phyloP scores from a whole-genome alignment of 148 eudicot species.

The Simmondsia chinensis region DNA sequence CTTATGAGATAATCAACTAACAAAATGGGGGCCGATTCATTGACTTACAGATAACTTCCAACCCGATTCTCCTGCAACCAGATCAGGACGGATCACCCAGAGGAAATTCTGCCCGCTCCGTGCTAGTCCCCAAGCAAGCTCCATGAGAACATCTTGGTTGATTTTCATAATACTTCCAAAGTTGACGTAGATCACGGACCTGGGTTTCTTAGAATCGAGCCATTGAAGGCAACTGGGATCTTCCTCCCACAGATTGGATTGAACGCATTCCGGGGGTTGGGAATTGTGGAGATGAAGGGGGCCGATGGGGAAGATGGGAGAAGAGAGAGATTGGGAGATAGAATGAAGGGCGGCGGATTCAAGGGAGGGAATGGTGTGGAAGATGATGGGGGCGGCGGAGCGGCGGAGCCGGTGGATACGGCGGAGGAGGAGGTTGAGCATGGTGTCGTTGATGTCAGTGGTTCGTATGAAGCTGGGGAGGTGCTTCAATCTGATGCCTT shows the following conservation, averaged over 20 bases:
- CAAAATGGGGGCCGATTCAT: too few species aligned
- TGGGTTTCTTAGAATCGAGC: conserved; percentile 13
- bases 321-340: conserved; percentile 1
- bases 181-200: conserved; percentile 5
- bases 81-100: conserved; percentile 9
- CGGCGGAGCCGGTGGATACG: too few species aligned
- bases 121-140: conserved; percentile 11
- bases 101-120: conserved; percentile 7
- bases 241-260: too few species aligned
- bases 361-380: conserved; percentile 6
- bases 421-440: not conserved
- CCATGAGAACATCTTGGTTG: not conserved
- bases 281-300: conserved; percentile 6
- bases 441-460: not conserved
- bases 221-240: not conserved
- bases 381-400: not conserved
- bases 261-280: not conserved
- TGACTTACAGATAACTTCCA: not conserved
- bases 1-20: too few species aligned
- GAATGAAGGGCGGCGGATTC: conserved; percentile 1
- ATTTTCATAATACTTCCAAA: conserved; percentile 1
- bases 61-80: not conserved
- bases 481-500: conserved; percentile 7
- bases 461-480: conserved; percentile 3
- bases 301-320: conserved; percentile 8